phyloP scores from a whole-genome alignment of 768 basidiomycete genomes.

The Podaxis sp. region DNA sequence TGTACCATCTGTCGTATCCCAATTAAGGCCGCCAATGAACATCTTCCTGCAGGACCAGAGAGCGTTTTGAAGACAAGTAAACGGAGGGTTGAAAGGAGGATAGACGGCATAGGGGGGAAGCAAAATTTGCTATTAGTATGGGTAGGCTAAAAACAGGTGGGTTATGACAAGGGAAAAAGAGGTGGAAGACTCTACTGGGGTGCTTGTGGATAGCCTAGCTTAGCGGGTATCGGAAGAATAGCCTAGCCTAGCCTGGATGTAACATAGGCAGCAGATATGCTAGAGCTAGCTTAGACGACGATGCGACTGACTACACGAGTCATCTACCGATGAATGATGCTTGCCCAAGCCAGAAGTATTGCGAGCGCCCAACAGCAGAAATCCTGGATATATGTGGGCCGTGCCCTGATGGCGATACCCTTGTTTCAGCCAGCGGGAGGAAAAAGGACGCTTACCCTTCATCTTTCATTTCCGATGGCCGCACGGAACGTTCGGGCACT shows the following conservation, averaged over 20 bases:
- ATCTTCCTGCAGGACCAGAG: slow-evolving; percentile 77
- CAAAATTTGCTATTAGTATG: slow-evolving; percentile 77
- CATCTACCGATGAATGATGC: slow-evolving; percentile 38
- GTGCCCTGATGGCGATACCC: slow-evolving; percentile 26
- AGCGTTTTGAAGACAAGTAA: slow-evolving; percentile 15
- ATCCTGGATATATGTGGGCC: slow-evolving; percentile 2
- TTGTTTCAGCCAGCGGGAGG: slow-evolving; percentile 18
- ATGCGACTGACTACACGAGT: slow-evolving; percentile 57
- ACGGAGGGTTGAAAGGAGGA: slow-evolving; percentile 16
- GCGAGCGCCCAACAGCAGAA: slow-evolving; percentile 12
- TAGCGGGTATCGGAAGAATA: slow-evolving; percentile 13
- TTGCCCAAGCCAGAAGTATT: slow-evolving; percentile 18
- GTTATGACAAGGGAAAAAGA: slow-evolving; percentile 55
- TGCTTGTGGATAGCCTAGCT: slow-evolving; percentile 32
- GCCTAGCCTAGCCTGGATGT: slow-evolving; percentile 77
- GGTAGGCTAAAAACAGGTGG: slow-evolving; percentile 63
- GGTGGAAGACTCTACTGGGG: slow-evolving; percentile 72
- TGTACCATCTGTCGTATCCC: slow-evolving; percentile 99
- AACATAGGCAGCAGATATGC: slow-evolving; percentile 58
- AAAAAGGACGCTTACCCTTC: slow-evolving; percentile 82
- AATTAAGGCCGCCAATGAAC: slow-evolving; percentile 99
- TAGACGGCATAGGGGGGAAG: slow-evolving; percentile 39
- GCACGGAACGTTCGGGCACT: slow-evolving; percentile 58
- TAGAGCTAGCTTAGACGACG: slow-evolving; percentile 68
- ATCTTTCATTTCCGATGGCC: slow-evolving; percentile 92